A percentile compares a stretch with the other conserved stretches of the same genome.
phyloP scores from a whole-genome alignment of 208 protist genomes.

The Herpetomonas samuelpessoai region DNA sequence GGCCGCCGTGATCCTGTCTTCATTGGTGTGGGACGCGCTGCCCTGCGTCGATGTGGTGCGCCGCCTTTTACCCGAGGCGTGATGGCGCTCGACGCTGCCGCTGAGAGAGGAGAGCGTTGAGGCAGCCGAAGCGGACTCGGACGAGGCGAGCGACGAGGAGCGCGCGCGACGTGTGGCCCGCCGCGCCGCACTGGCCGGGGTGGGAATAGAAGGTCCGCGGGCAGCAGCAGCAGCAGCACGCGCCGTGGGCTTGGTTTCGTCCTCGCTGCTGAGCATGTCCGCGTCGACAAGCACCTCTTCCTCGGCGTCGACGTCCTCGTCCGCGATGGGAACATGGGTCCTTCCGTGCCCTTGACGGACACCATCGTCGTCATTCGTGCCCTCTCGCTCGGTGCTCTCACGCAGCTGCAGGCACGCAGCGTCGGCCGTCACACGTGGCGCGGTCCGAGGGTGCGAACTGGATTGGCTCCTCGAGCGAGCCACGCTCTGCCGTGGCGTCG shows the following conservation, averaged over 20 bases:
- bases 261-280: too few species aligned
- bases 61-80: conserved; percentile 2
- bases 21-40: conserved; percentile 14
- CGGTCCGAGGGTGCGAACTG: too few species aligned
- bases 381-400: too few species aligned
- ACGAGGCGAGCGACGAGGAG: too few species aligned
- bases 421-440: not conserved
- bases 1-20: not conserved
- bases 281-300: not conserved
- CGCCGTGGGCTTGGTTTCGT: too few species aligned
- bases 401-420: not conserved
- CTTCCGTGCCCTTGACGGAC: too few species aligned
- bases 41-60: conserved; percentile 14
- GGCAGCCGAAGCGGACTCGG: not conserved
- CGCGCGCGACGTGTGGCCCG: too few species aligned
- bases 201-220: too few species aligned
- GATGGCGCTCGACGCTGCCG: not conserved
- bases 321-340: too few species aligned
- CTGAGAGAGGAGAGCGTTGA: not conserved
- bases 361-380: too few species aligned
- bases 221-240: too few species aligned
- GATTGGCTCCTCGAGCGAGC: not conserved
- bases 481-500: conserved; percentile 7
- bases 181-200: too few species aligned
- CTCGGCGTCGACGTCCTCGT: not conserved